Conservation (phyloP, 1,139 yeast species). For the Saccharomycopsis hybrid region DNA sequence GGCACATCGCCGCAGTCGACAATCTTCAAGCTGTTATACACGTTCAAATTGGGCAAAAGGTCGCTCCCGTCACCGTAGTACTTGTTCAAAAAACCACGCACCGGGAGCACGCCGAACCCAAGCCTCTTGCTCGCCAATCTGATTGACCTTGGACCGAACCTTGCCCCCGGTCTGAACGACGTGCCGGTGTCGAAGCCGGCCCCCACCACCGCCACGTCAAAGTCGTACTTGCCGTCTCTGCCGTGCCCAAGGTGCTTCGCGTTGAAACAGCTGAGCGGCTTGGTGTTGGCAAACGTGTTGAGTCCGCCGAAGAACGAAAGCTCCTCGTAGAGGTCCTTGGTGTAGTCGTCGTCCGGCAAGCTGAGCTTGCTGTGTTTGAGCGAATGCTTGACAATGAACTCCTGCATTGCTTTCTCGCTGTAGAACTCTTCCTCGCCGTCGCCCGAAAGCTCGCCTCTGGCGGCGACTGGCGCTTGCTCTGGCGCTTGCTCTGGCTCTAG, state of each 20-base stretch:
- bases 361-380: background rate
- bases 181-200: constrained; percentile 77
- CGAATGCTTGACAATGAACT: background rate
- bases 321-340: constrained; percentile 51
- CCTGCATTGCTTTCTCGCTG: background rate
- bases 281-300: constrained; percentile 66
- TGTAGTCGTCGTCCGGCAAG: constrained; percentile 4
- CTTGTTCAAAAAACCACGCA: constrained; percentile 7
- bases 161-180: constrained; percentile 68
- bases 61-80: background rate
- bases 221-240: background rate
- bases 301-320: constrained; percentile 63
- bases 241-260: constrained; percentile 3
- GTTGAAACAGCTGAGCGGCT: constrained; percentile 31
- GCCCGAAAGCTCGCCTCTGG: background rate
- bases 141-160: constrained; percentile 76
- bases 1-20: constrained; percentile 44
- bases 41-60: constrained; percentile 2
- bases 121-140: constrained; percentile 62
- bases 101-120: constrained; percentile 6
- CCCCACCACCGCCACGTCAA: constrained; percentile 64
- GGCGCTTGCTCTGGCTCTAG: background rate
- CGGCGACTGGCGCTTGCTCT: background rate
- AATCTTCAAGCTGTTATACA: constrained; percentile 6
- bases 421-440: background rate